Evolutionary conservation across 1,284 basidiomycete species (phyloP), one percentile per base, ranked within the genome.

Genomic region (Ganoderma leucocontextum): DNA sequence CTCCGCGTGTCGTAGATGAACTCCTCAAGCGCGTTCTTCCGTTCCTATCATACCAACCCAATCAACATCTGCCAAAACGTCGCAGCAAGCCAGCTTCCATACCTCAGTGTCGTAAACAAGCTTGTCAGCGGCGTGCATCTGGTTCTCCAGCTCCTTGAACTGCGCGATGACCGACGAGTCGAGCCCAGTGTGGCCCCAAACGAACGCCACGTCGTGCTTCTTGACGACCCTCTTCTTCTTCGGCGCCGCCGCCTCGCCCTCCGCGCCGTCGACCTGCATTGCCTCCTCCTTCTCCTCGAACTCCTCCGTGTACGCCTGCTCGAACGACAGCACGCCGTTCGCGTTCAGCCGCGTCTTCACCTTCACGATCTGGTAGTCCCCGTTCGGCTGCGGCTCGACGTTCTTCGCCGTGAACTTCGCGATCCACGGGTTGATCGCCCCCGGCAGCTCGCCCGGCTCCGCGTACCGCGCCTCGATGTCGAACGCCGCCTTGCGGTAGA

Each of bases 11-110:
- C 95, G 83, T 98, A 98, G 72, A 98, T 92, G 84, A 97, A 98
- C 84, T 98, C 96, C 83, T 98, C 96, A 33, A 98, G 90, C 17
- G 96, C 95, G 80, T 98, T 98, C 86, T 97, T 98, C 80, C 94
- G 91, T 81, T 98, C 94, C 94, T 95, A 70, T 55, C 57, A 64
- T 12, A 61, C 47, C 42, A 61, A 52, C 62, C 17, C 62, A 70
- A 57, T 63, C 68, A 63, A 64, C 57, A 42, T 6, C 22, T 49
- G 9, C 55, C 29, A 60, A 52, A 12, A 61, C 15, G 22, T 25
- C 15, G 39, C 33, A 0, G 6, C 19, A 15, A 17, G 13, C 15
- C 22, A 35, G 2, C 39, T 10, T 58, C 82, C 87, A 53, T 75
- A 94, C 94, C 89, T 97, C 95, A 67, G 96, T 98, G 81, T 98